Evolutionary conservation across 1,139 yeast genomes (phyloP), one percentile per base, ranked within the genome.

Genomic region (Scheffersomyces insectosa): DNA sequence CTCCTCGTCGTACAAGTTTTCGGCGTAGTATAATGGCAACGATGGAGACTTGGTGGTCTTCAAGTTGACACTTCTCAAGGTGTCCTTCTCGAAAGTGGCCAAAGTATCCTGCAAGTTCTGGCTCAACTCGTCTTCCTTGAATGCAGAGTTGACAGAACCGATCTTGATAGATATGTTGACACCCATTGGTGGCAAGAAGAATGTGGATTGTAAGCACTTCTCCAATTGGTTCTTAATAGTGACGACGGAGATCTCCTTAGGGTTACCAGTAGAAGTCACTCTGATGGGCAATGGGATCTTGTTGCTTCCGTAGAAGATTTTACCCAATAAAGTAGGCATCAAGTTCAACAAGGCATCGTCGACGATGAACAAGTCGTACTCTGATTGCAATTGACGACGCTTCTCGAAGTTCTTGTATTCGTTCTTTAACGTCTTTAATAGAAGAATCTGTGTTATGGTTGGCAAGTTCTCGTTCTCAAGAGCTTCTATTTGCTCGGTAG

Each of bases 301-400:
- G 46, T 70, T 63, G 44, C 75, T 71, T 30, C 57, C 63, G 63
- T 84, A 87, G 60, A 90, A 93, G 3, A 80, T 74, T 66, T 88
- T 88, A 40, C 97, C 97, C 51, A 93, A 72, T 36, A 86, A 68
- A 52, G 84, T 82, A 42, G 99, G 99, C 69, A 91, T 75, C 48
- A 88, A 73, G 41, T 90, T 83, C 44, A 89, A 74, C 39, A 91
- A 75, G 33, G 86, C 83, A 54, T 90, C 96, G 66, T 93, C 98
- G 39, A 88, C 83, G 40, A 93, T 63, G 62, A 93, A 88, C 48
- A 90, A 55, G 57, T 91, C 96, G 57, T 75, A 84, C 41, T 77
- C 79, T 9, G 70, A 59, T 42, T 73, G 64, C 47, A 86, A 75
- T 50, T 82, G 82, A 68, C 91, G 82, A 63, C 85, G 82, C 54